A percentile compares a stretch with the other conserved stretches of the same genome.
These are phyloP conservation scores for Moelleriella libera DNA, from an alignment of 2,329 filamentous ascomycete genomes.

Conservation along the genomic window DNA sequence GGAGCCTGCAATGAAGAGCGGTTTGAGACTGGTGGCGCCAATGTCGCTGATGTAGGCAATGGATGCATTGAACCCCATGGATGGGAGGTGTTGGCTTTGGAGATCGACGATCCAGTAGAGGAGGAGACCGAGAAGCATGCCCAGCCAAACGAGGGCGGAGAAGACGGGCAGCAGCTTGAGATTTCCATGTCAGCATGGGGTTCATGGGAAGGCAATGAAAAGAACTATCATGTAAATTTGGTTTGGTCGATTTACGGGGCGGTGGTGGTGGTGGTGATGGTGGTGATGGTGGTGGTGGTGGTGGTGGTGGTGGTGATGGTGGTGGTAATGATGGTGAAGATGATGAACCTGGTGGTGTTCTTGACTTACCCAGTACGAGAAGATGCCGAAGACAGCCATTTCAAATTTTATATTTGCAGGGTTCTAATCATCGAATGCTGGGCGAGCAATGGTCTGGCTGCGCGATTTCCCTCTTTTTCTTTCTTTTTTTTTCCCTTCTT, in stretches of 20 bases:
- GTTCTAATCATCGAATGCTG: no score
- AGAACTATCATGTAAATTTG: background rate
- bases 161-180: conserved; percentile 52
- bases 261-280: background rate
- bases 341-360: background rate
- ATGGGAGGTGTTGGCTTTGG: conserved; percentile 40
- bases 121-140: conserved; percentile 55
- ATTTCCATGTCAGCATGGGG: background rate
- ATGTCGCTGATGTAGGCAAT: conserved; percentile 65
- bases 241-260: no score
- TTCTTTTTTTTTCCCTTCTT: no score
- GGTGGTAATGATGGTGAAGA: background rate
- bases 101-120: conserved; percentile 51
- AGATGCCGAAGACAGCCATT: conserved; percentile 16
- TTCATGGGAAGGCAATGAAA: no score
- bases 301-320: background rate
- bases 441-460: no score
- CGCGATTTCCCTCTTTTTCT: background rate
- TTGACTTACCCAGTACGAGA: conserved; percentile 25
- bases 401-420: background rate
- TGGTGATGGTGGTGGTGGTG: background rate
- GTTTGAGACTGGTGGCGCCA: conserved; percentile 49
- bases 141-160: conserved; percentile 49
- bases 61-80: conserved; percentile 41
- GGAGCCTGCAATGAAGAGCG: conserved; percentile 64